Conservation (phyloP, 495 filamentous ascomycete species). For the Sabuloglossum arenarium region DNA sequence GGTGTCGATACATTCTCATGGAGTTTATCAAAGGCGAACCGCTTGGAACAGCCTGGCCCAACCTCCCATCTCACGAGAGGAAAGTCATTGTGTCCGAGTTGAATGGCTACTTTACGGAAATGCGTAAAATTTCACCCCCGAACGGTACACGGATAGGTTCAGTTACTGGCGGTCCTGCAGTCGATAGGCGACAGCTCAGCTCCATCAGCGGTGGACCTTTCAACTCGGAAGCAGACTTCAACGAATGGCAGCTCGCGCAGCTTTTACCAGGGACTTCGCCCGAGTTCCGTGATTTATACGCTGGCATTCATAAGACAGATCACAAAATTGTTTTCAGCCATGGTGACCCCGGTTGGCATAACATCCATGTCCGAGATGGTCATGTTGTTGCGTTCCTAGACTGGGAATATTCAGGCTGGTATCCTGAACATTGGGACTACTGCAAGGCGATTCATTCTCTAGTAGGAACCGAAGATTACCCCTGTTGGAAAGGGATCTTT, state of each 20-base stretch:
- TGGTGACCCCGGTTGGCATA: slow-evolving; percentile 6
- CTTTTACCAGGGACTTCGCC: background rate
- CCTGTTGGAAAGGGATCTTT: background rate
- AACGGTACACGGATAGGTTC: background rate
- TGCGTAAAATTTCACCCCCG: background rate
- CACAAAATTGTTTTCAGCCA: slow-evolving; percentile 10
- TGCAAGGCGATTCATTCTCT: background rate
- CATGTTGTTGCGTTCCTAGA: slow-evolving; percentile 7
- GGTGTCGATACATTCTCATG: slow-evolving; percentile 1
- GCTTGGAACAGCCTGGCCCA: background rate
- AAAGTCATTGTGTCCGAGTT: background rate
- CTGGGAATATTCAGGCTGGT: slow-evolving; percentile 11
- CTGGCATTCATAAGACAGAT: background rate
- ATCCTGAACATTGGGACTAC: slow-evolving; percentile 12
- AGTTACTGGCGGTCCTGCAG: background rate
- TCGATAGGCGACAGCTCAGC: background rate
- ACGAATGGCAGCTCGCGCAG: background rate
- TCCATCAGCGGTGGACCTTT: slow-evolving; percentile 4
- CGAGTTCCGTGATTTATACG: background rate
- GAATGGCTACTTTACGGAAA: background rate
- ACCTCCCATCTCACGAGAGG: background rate
- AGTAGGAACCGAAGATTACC: background rate
- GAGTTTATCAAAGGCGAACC: background rate
- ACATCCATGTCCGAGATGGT: slow-evolving; percentile 8
- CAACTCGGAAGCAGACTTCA: slow-evolving; percentile 5